Evolutionary conservation across 306 rosid genomes (phyloP).

Genomic region (Boehmeria nivea): DNA sequence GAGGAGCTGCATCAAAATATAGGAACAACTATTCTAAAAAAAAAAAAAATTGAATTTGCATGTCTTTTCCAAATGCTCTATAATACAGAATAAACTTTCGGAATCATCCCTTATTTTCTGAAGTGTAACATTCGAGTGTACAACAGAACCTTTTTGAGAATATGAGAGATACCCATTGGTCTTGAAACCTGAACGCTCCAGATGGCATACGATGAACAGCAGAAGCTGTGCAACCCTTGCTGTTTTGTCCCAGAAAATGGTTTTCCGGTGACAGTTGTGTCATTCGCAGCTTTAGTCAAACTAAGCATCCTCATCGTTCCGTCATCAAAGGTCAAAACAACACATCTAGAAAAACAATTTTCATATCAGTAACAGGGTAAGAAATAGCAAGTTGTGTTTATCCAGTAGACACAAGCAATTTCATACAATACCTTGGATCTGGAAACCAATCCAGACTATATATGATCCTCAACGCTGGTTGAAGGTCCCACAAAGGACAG

Average conservation of each 20-base stretch:
- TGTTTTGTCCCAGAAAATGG: slow-evolving; percentile 53
- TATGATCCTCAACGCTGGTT: slow-evolving; percentile 57
- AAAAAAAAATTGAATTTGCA: too few species aligned
- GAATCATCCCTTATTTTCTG: too few species aligned
- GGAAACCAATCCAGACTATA: slow-evolving; percentile 84
- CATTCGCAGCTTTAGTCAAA: slow-evolving; percentile 69
- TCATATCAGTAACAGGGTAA: background rate
- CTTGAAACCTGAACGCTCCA: slow-evolving; percentile 86
- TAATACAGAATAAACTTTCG: too few species aligned
- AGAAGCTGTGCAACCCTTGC: slow-evolving; percentile 54
- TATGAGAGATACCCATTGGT: slow-evolving; percentile 48
- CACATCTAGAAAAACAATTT: slow-evolving; percentile 51
- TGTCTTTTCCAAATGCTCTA: too few species aligned
- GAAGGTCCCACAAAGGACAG: slow-evolving; percentile 74
- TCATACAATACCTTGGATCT: slow-evolving; percentile 58
- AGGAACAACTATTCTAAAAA: too few species aligned
- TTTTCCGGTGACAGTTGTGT: slow-evolving; percentile 67
- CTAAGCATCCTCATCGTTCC: slow-evolving; percentile 79
- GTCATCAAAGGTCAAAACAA: slow-evolving; percentile 80
- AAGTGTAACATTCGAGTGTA: background rate
- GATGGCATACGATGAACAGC: slow-evolving; percentile 58
- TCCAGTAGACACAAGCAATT: slow-evolving; percentile 9
- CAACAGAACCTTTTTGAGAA: slow-evolving; percentile 6
- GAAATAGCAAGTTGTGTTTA: background rate
- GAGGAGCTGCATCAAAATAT: too few species aligned